These are phyloP conservation scores for Brasilioporus rufonigricans DNA, from an alignment of 768 basidiomycete species.

Conservation along the genomic window DNA sequence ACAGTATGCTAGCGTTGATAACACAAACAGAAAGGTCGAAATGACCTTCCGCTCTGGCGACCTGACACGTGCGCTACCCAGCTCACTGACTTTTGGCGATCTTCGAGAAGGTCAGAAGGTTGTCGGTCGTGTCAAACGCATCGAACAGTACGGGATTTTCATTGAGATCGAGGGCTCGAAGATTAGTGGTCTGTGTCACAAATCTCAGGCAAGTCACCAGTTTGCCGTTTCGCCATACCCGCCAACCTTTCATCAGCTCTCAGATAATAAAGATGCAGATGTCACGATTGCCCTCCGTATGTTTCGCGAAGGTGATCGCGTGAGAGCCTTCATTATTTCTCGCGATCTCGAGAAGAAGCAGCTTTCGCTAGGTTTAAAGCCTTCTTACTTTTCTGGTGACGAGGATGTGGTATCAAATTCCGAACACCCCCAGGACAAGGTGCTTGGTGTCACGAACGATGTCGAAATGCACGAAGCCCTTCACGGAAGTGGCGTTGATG, in stretches of 20 bases:
- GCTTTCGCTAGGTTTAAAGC: conserved; percentile 80
- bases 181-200: conserved; percentile 90
- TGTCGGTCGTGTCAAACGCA: conserved; percentile 70
- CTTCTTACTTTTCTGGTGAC: conserved; percentile 76
- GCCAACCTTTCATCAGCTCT: conserved; percentile 51
- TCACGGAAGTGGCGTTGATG: conserved; percentile 19
- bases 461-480: conserved; percentile 21
- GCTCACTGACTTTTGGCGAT: conserved; percentile 46
- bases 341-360: conserved; percentile 79
- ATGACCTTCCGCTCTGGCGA: conserved; percentile 81
- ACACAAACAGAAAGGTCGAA: conserved; percentile 77
- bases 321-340: conserved; percentile 73
- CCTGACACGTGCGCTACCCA: conserved; percentile 37
- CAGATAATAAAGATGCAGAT: conserved; percentile 84
- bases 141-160: conserved; percentile 92
- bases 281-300: conserved; percentile 71
- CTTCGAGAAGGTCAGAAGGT: conserved; percentile 80
- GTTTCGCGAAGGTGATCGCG: conserved; percentile 84
- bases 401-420: conserved; percentile 41
- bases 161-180: conserved; percentile 84
- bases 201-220: conserved; percentile 67
- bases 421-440: conserved; percentile 24
- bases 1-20: conserved; percentile 57
- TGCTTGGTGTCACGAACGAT: conserved; percentile 32
- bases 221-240: not conserved